A percentile compares a stretch with the other conserved stretches of the same genome.
Evolutionary conservation across 2,329 filamentous ascomycete genomes (phyloP).

Genomic region (Parafenestella ontariensis): DNA sequence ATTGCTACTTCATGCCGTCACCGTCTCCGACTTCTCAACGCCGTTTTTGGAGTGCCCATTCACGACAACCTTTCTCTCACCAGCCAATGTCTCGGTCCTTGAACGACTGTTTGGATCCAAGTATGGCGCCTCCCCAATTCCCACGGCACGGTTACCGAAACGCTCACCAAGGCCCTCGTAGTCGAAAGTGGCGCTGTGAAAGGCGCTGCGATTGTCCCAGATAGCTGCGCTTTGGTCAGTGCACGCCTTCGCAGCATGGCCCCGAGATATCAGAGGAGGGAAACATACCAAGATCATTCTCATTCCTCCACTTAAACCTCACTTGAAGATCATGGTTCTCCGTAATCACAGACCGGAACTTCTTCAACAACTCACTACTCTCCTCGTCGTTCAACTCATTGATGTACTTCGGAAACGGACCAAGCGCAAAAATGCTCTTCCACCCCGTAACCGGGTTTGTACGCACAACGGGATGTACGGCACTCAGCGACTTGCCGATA

Average conservation of each 20-base stretch:
- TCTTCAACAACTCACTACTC: slow-evolving; percentile 11
- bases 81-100: slow-evolving; percentile 28
- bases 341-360: slow-evolving; percentile 26
- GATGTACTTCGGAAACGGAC: slow-evolving; percentile 41
- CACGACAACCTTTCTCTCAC: slow-evolving; percentile 1
- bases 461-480: slow-evolving; percentile 38
- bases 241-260: too few relatives aligned
- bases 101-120: slow-evolving; percentile 44
- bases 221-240: slow-evolving; percentile 36
- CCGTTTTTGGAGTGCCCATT: background rate
- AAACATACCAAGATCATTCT: slow-evolving; percentile 23
- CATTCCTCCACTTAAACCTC: slow-evolving; percentile 48
- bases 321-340: slow-evolving; percentile 52
- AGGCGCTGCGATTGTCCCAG: slow-evolving; percentile 48
- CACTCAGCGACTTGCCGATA: slow-evolving; percentile 24
- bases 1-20: background rate
- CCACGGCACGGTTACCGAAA: slow-evolving; percentile 41
- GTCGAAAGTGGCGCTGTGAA: slow-evolving; percentile 33
- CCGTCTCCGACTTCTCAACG: slow-evolving; percentile 4
- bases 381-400: slow-evolving; percentile 48
- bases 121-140: slow-evolving; percentile 51
- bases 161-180: slow-evolving; percentile 23
- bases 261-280: too few relatives aligned
- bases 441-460: slow-evolving; percentile 45
- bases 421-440: slow-evolving; percentile 42